Evolutionary conservation across 768 basidiomycete genomes (phyloP).

Genomic region (Boletus vinaceobasis): DNA sequence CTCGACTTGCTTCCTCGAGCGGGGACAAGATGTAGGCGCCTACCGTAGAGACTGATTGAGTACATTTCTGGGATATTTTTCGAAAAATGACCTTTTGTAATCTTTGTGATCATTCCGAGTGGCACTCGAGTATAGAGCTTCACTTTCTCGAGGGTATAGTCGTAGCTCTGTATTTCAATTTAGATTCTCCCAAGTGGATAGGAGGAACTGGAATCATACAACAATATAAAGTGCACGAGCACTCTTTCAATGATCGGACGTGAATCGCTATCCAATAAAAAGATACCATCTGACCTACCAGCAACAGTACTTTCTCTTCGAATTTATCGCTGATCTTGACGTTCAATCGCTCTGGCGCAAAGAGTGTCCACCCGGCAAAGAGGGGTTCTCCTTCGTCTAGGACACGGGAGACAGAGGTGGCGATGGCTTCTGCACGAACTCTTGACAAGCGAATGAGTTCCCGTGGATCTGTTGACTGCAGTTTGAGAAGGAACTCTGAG

Average conservation of each 20-base stretch:
- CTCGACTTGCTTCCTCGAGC: constrained; percentile 87
- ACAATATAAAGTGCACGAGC: constrained; percentile 68
- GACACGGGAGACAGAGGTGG: constrained; percentile 78
- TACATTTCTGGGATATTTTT: not conserved
- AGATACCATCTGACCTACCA: constrained; percentile 52
- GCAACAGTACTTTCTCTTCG: constrained; percentile 89
- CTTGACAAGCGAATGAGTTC: constrained; percentile 85
- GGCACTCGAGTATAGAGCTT: constrained; percentile 88
- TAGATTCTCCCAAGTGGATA: not conserved
- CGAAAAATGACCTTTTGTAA: constrained; percentile 65
- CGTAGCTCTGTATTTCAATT: constrained; percentile 65
- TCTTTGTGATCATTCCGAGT: constrained; percentile 68
- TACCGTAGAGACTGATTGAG: constrained; percentile 26
- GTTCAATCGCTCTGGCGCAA: constrained; percentile 78
- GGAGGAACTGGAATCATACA: constrained; percentile 42
- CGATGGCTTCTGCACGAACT: constrained; percentile 89
- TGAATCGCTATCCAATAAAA: constrained; percentile 1
- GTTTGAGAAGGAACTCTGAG: constrained; percentile 85
- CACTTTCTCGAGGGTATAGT: constrained; percentile 91
- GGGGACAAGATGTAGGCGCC: constrained; percentile 96
- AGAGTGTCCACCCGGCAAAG: constrained; percentile 87
- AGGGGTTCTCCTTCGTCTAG: constrained; percentile 73
- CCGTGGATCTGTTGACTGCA: constrained; percentile 89
- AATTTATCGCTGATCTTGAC: constrained; percentile 71
- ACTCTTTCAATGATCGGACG: constrained; percentile 26